A percentile compares a stretch with the other conserved stretches of the same genome.
phyloP scores from a whole-genome alignment of 163 green algal genomes.

The Prototheca stagnorum region DNA sequence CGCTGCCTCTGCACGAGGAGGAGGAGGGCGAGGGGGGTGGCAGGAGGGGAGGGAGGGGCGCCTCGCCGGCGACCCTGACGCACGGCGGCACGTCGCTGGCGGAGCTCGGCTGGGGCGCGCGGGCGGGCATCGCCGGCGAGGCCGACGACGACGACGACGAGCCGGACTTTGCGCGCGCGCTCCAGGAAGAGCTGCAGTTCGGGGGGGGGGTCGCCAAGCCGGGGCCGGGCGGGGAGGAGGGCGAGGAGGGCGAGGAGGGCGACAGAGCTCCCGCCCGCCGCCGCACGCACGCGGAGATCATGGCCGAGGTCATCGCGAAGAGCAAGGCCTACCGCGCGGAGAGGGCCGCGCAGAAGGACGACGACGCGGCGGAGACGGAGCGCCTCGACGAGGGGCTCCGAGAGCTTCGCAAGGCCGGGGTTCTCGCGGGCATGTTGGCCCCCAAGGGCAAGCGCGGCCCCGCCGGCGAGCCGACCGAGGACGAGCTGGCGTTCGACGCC shows the following conservation, averaged over 20 bases:
- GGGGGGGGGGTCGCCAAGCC: slow-evolving; percentile 36
- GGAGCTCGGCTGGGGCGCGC: slow-evolving; percentile 17
- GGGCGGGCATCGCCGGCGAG: slow-evolving; percentile 1
- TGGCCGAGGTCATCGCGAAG: slow-evolving; percentile 95
- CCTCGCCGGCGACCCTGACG: too few species aligned
- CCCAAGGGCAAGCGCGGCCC: neutral
- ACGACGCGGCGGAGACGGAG: slow-evolving; percentile 59
- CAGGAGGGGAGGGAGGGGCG: slow-evolving; percentile 8
- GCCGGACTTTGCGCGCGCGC: slow-evolving; percentile 6
- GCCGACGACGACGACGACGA: slow-evolving; percentile 16
- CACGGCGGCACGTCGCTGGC: slow-evolving; percentile 40
- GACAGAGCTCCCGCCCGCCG: neutral
- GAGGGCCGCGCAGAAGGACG: slow-evolving; percentile 64
- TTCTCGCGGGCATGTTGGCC: neutral
- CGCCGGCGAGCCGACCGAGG: slow-evolving; percentile 5
- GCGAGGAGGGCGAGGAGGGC: slow-evolving; percentile 1
- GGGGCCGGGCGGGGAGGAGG: neutral
- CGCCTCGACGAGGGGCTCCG: slow-evolving; percentile 56
- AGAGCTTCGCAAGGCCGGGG: slow-evolving; percentile 19
- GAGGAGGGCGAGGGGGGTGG: neutral
- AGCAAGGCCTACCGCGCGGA: slow-evolving; percentile 71
- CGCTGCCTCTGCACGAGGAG: slow-evolving; percentile 40
- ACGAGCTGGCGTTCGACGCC: slow-evolving; percentile 61
- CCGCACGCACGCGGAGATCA: slow-evolving; percentile 56
- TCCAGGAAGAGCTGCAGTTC: slow-evolving; percentile 47